phyloP scores from a whole-genome alignment of 2,329 filamentous ascomycete genomes.

The Penicillium palitans region DNA sequence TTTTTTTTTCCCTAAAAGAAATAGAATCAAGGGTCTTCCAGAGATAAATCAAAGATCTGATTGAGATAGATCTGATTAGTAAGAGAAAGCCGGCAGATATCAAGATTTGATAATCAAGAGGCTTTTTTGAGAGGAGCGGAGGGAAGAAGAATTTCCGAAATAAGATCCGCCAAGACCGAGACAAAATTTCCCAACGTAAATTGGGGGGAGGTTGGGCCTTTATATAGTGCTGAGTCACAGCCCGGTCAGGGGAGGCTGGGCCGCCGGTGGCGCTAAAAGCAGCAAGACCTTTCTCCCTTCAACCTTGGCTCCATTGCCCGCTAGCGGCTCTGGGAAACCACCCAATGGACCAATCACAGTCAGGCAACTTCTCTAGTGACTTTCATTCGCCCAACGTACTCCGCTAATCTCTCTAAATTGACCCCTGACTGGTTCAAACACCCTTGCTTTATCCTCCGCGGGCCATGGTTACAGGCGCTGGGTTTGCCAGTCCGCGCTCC shows the following conservation, averaged over 20 bases:
- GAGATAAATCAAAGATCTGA: slow-evolving; percentile 10
- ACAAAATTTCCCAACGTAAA: slow-evolving; percentile 33
- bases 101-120: slow-evolving; percentile 7
- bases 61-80: slow-evolving; percentile 19
- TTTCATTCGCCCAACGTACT: slow-evolving; percentile 4
- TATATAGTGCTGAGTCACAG: slow-evolving; percentile 44
- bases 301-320: slow-evolving; percentile 28
- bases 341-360: slow-evolving; percentile 2
- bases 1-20: slow-evolving; percentile 10
- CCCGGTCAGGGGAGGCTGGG: slow-evolving; percentile 41
- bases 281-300: slow-evolving; percentile 31
- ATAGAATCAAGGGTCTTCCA: slow-evolving; percentile 2
- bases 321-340: slow-evolving; percentile 28
- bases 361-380: no score
- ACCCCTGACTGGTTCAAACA: slow-evolving; percentile 22
- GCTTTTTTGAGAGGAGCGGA: slow-evolving; percentile 18
- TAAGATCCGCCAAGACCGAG: slow-evolving; percentile 40
- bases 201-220: slow-evolving; percentile 41
- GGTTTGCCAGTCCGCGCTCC: slow-evolving; percentile 29
- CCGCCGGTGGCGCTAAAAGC: slow-evolving; percentile 41
- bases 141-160: slow-evolving; percentile 38
- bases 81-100: slow-evolving; percentile 24
- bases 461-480: slow-evolving; percentile 33
- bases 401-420: background rate
- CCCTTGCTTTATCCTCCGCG: slow-evolving; percentile 31